Evolutionary conservation across 2,329 filamentous ascomycete species (phyloP).

Genomic region (Lachnellula arida): DNA sequence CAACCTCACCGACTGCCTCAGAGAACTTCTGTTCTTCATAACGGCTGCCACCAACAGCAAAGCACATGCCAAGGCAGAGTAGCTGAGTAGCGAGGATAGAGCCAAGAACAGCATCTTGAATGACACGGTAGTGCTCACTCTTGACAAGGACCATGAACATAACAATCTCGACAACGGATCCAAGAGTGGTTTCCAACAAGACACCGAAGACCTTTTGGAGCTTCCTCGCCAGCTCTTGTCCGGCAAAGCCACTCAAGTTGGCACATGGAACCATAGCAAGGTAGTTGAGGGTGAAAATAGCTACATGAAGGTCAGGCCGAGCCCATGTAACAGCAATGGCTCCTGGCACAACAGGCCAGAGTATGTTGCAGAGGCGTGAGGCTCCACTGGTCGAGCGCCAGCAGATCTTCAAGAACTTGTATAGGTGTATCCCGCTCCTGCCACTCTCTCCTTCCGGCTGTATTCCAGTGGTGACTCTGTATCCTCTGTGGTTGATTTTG

Average conservation of each 20-base stretch:
- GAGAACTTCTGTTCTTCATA: conserved; percentile 68
- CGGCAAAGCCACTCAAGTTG: conserved; percentile 71
- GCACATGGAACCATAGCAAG: conserved; percentile 74
- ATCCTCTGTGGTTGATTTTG: conserved; percentile 8
- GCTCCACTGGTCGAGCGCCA: conserved; percentile 59
- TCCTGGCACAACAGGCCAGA: conserved; percentile 71
- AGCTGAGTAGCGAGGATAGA: conserved; percentile 79
- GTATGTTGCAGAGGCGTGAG: conserved; percentile 62
- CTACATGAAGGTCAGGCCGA: conserved; percentile 51
- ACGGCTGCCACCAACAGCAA: conserved; percentile 68
- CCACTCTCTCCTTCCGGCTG: conserved; percentile 62
- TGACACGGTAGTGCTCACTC: conserved; percentile 57
- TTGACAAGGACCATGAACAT: conserved; percentile 72
- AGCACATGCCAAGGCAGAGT: conserved; percentile 74
- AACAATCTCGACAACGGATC: conserved; percentile 75
- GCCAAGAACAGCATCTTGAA: conserved; percentile 77
- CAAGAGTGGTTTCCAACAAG: conserved; percentile 58
- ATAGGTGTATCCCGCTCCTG: conserved; percentile 58
- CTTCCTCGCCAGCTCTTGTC: conserved; percentile 68
- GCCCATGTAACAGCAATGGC: conserved; percentile 61
- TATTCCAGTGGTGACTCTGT: conserved; percentile 34
- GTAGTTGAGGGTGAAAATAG: conserved; percentile 67
- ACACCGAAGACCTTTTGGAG: conserved; percentile 68
- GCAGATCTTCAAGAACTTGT: conserved; percentile 59
- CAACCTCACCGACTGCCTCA: conserved; percentile 72